Conservation (phyloP, 2,329 filamentous ascomycete genomes). For the Fusarium chaquense region DNA sequence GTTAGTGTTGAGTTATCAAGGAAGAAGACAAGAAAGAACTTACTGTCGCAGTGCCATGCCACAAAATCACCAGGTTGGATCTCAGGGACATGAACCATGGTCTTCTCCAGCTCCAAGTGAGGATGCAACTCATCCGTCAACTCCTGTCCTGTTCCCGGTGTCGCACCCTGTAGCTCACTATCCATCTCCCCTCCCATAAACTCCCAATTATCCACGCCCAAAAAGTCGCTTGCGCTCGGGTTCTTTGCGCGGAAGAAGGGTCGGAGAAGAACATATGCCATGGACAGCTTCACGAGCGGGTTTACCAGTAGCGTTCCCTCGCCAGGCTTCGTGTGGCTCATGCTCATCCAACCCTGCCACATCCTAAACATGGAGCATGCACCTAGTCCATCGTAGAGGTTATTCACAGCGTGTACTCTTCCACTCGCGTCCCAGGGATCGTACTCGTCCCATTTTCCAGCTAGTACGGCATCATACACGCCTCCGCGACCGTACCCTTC, state of each 20-base stretch:
- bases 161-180: constrained; percentile 76
- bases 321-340: constrained; percentile 77
- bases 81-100: constrained; percentile 77
- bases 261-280: constrained; percentile 82
- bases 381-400: constrained; percentile 84
- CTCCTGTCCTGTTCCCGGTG: constrained; percentile 77
- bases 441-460: constrained; percentile 82
- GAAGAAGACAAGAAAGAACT: constrained; percentile 21
- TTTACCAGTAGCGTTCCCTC: constrained; percentile 88
- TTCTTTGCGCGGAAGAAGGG: constrained; percentile 79
- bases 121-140: constrained; percentile 76
- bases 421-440: constrained; percentile 84
- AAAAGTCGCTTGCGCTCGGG: constrained; percentile 50
- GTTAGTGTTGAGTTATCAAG: constrained; percentile 5
- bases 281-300: constrained; percentile 79
- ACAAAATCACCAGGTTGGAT: constrained; percentile 83
- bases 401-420: constrained; percentile 74
- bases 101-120: constrained; percentile 73
- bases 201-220: constrained; percentile 70
- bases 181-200: constrained; percentile 64
- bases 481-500: constrained; percentile 73
- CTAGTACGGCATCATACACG: constrained; percentile 80
- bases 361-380: constrained; percentile 87
- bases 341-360: constrained; percentile 89
- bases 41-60: constrained; percentile 84